Conservation (phyloP, 345 rosid species). For the Crucihimalaya himalaica region DNA sequence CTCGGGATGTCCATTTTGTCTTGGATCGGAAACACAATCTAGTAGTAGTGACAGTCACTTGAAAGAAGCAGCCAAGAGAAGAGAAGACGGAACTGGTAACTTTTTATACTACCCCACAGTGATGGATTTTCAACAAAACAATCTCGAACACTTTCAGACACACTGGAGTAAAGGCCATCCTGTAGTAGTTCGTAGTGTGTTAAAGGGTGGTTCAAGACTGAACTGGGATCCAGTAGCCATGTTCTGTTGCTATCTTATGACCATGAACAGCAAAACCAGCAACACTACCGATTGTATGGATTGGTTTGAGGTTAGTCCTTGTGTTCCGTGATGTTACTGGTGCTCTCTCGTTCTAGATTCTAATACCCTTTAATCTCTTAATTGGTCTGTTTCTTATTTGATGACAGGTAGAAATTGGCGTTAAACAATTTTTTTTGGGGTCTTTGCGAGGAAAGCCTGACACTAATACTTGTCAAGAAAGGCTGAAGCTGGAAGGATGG, state of each 20-base stretch:
- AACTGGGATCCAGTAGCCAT: conserved; percentile 88
- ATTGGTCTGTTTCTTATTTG: conserved; percentile 12
- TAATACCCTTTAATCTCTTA: neutral
- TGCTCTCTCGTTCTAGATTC: neutral
- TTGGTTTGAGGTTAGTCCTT: conserved; percentile 86
- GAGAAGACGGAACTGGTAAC: conserved; percentile 67
- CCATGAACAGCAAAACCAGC: conserved; percentile 42
- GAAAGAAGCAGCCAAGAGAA: conserved; percentile 73
- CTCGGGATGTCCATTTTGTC: conserved; percentile 69
- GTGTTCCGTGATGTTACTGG: conserved; percentile 8
- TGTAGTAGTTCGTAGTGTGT: conserved; percentile 71
- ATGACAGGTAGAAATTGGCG: conserved; percentile 84
- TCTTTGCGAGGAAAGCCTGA: conserved; percentile 64
- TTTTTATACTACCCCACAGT: conserved; percentile 62
- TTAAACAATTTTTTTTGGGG: conserved; percentile 71
- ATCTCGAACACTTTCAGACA: conserved; percentile 86
- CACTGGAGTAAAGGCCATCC: conserved; percentile 98
- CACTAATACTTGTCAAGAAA: conserved; percentile 67
- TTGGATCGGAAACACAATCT: conserved; percentile 48
- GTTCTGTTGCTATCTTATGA: conserved; percentile 84
- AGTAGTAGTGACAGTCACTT: conserved; percentile 48
- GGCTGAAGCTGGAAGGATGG: conserved; percentile 85
- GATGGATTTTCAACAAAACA: conserved; percentile 59
- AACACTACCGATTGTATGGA: conserved; percentile 52
- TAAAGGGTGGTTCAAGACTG: conserved; percentile 51